Conservation (phyloP, 352 stramenopile genomes). For the Globisporangium middletonii region DNA sequence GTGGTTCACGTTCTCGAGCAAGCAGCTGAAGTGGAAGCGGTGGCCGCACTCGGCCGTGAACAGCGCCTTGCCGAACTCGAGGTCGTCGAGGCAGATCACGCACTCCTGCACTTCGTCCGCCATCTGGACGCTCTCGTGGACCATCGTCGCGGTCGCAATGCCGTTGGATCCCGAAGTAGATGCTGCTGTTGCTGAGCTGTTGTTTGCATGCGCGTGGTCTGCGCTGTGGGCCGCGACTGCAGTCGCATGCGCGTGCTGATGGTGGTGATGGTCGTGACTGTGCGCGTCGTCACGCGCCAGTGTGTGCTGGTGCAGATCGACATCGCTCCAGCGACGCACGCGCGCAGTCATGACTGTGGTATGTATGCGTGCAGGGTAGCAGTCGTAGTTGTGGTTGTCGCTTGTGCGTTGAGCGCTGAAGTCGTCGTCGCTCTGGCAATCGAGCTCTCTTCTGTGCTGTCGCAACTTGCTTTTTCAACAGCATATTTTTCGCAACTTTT, state of each 20-base stretch:
- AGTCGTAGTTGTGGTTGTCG: too few relatives aligned
- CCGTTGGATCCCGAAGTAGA: neutral
- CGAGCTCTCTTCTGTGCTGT: too few relatives aligned
- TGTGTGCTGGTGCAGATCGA: conserved; percentile 33
- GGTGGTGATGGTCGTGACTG: conserved; percentile 15
- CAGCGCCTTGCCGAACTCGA: conserved; percentile 53
- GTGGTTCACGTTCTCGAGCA: conserved; percentile 87
- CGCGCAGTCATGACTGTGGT: conserved; percentile 20
- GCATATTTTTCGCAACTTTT: too few relatives aligned
- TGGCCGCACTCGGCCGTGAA: conserved; percentile 85
- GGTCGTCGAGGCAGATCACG: conserved; percentile 81
- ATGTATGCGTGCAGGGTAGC: neutral
- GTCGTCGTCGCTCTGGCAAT: too few relatives aligned
- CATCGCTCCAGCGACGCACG: conserved; percentile 71
- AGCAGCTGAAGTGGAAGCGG: conserved; percentile 81
- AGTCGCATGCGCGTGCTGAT: neutral
- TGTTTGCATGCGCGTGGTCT: neutral
- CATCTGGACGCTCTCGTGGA: conserved; percentile 13
- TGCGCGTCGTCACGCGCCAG: conserved; percentile 5
- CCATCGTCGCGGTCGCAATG: conserved; percentile 36
- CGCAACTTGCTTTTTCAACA: too few relatives aligned
- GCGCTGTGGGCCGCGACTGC: neutral
- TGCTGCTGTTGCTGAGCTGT: conserved; percentile 2
- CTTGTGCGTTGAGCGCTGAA: too few relatives aligned
- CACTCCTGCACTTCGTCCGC: conserved; percentile 55